phyloP scores from a whole-genome alignment of 2,329 filamentous ascomycete genomes.

The Fusarium falciforme region DNA sequence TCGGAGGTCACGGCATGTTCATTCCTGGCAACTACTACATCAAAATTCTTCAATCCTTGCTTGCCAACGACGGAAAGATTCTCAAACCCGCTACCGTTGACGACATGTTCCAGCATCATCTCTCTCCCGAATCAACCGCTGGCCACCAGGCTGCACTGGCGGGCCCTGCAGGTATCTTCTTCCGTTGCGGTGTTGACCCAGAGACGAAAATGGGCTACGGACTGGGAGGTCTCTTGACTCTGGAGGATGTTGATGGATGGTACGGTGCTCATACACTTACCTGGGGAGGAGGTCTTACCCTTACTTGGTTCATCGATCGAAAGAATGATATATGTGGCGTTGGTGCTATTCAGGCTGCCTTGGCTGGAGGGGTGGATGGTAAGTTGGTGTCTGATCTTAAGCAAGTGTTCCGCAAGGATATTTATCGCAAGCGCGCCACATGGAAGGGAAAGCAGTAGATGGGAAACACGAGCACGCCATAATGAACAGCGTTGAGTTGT shows the following conservation, averaged over 20 bases:
- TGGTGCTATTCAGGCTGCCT: conserved; percentile 52
- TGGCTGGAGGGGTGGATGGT: conserved; percentile 45
- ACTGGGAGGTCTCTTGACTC: conserved; percentile 54
- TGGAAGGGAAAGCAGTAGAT: conserved; percentile 17
- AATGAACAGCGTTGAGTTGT: neutral
- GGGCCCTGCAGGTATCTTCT: conserved; percentile 49
- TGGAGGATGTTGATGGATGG: conserved; percentile 56
- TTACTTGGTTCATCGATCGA: conserved; percentile 62
- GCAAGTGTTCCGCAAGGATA: conserved; percentile 54
- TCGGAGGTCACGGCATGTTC: conserved; percentile 59
- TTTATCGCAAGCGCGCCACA: conserved; percentile 51
- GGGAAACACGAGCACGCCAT: neutral
- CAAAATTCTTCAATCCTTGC: conserved; percentile 58
- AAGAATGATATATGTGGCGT: conserved; percentile 58
- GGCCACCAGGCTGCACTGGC: conserved; percentile 45
- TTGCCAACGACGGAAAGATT: conserved; percentile 61
- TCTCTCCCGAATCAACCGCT: conserved; percentile 47
- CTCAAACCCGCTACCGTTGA: conserved; percentile 55
- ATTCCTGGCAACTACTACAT: conserved; percentile 54
- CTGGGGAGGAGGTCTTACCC: conserved; percentile 59
- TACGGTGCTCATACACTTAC: conserved; percentile 56
- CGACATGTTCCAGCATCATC: conserved; percentile 60
- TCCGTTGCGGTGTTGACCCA: conserved; percentile 49
- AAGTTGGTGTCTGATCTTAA: conserved; percentile 48
- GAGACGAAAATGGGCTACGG: conserved; percentile 52